These are phyloP conservation scores for Notholithocarpus densiflorus DNA, from an alignment of 306 rosid species.

Conservation along the genomic window DNA sequence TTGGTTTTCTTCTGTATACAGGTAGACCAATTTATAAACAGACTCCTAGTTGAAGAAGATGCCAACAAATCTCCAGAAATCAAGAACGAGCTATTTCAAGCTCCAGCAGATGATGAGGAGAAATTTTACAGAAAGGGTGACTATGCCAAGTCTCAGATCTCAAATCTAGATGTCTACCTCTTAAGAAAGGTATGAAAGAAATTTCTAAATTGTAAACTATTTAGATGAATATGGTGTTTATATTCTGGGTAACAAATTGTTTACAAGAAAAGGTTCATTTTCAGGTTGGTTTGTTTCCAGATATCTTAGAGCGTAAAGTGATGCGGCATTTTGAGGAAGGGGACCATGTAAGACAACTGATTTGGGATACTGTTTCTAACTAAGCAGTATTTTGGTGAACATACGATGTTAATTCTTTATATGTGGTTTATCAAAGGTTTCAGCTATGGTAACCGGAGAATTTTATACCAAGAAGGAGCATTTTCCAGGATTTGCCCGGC, in stretches of 20 bases:
- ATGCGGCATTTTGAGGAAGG: slow-evolving; percentile 83
- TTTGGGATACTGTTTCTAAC: slow-evolving; percentile 9
- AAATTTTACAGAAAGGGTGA: slow-evolving; percentile 80
- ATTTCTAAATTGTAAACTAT: slow-evolving; percentile 12
- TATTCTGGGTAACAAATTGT: not conserved
- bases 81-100: slow-evolving; percentile 54
- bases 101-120: slow-evolving; percentile 72
- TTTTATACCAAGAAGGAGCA: slow-evolving; percentile 90
- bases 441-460: slow-evolving; percentile 89
- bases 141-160: slow-evolving; percentile 61
- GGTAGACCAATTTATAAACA: slow-evolving; percentile 91
- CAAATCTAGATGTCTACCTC: slow-evolving; percentile 65
- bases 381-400: slow-evolving; percentile 11
- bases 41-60: slow-evolving; percentile 89
- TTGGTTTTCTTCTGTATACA: slow-evolving; percentile 24
- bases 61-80: slow-evolving; percentile 50
- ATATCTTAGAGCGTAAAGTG: slow-evolving; percentile 86
- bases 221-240: not conserved
- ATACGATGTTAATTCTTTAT: slow-evolving; percentile 10
- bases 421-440: slow-evolving; percentile 54
- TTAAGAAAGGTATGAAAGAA: slow-evolving; percentile 55
- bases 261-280: slow-evolving; percentile 12
- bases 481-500: slow-evolving; percentile 95
- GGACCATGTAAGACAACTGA: slow-evolving; percentile 57
- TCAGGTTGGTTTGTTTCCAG: slow-evolving; percentile 98